Conservation (phyloP, 805 yeast species). For the Ogataea angusta region DNA sequence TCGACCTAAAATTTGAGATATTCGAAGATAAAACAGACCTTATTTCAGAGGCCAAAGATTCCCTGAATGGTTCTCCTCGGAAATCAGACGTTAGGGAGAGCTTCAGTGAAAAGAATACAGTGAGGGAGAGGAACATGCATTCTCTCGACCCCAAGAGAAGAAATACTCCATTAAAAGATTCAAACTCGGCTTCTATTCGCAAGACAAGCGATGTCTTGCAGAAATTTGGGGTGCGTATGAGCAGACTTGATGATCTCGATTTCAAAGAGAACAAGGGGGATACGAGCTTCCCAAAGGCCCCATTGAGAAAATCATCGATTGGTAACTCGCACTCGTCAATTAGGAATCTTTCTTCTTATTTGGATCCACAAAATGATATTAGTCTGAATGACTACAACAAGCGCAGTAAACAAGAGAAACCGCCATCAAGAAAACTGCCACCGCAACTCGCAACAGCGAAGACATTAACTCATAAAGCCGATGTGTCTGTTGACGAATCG, state of each 20-base stretch:
- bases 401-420: background rate
- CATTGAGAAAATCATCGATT: background rate
- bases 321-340: conserved; percentile 22
- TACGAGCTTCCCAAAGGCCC: background rate
- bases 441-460: background rate
- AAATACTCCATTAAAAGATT: background rate
- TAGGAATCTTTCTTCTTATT: conserved; percentile 25
- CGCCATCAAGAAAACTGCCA: background rate
- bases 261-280: background rate
- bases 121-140: too few relatives aligned
- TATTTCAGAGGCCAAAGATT: conserved; percentile 4
- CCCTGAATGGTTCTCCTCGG: too few relatives aligned
- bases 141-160: conserved; percentile 26
- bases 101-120: too few relatives aligned
- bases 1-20: conserved; percentile 1
- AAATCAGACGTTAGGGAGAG: too few relatives aligned
- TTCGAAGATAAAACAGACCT: background rate
- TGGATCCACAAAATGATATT: conserved; percentile 15
- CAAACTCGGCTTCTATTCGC: background rate
- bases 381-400: conserved; percentile 22
- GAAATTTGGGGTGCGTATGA: conserved; percentile 30
- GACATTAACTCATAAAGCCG: conserved; percentile 18
- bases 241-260: conserved; percentile 21
- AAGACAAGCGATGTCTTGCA: conserved; percentile 25
- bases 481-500: conserved; percentile 27